Conservation (phyloP, 2,329 filamentous ascomycete genomes). For the Aspergillus sergii region DNA sequence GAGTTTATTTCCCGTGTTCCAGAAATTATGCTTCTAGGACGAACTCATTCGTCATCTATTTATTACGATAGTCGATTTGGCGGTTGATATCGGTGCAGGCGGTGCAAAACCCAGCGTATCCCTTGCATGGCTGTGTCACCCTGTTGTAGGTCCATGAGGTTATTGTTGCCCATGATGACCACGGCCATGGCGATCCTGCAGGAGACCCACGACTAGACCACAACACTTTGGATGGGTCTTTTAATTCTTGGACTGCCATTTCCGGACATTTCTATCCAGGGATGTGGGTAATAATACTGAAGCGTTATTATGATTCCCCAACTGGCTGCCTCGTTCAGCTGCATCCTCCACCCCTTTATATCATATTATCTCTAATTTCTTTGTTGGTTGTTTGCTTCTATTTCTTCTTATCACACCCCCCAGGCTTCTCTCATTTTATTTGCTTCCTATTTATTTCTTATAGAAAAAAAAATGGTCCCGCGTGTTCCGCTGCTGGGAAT, state of each 20-base stretch:
- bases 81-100: conserved; percentile 4
- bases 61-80: conserved; percentile 8
- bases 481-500: background rate
- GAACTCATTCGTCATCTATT: background rate
- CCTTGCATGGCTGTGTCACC: conserved; percentile 27
- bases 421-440: background rate
- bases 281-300: conserved; percentile 5
- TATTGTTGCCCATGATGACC: conserved; percentile 17
- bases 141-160: conserved; percentile 19
- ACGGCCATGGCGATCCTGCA: conserved; percentile 18
- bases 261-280: conserved; percentile 9
- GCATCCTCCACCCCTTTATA: conserved; percentile 15
- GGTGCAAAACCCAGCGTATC: conserved; percentile 13
- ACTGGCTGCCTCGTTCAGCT: conserved; percentile 12
- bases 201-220: conserved; percentile 12
- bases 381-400: conserved; percentile 3
- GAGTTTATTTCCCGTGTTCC: conserved; percentile 5
- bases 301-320: conserved; percentile 1
- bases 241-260: conserved; percentile 6
- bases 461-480: background rate
- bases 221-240: conserved; percentile 9
- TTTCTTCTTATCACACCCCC: conserved; percentile 8
- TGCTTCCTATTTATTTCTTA: conserved; percentile 11
- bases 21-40: background rate
- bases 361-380: conserved; percentile 16